phyloP scores from a whole-genome alignment of 345 rosid genomes.

The Populus pruinosa region DNA sequence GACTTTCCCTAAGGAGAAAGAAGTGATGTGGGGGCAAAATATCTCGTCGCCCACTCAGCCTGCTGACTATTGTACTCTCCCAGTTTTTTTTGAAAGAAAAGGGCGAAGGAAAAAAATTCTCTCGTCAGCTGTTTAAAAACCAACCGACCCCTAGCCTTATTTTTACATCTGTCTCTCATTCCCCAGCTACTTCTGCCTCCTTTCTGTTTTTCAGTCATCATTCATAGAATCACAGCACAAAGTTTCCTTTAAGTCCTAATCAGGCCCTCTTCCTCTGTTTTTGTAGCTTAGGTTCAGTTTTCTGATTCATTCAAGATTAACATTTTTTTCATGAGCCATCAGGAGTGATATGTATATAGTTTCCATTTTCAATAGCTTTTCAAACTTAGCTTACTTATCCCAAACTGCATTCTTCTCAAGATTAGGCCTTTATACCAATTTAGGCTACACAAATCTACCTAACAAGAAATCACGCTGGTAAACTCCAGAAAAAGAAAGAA shows the following conservation, averaged over 20 bases:
- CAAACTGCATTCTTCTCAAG: background rate
- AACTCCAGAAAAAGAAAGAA: background rate
- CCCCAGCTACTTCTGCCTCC: background rate
- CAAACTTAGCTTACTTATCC: background rate
- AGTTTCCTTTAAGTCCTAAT: background rate
- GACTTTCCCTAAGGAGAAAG: slow-evolving; percentile 19
- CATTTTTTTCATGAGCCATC: too few species aligned
- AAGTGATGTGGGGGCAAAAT: background rate
- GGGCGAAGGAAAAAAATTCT: background rate
- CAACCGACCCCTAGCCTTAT: background rate
- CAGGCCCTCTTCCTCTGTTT: background rate
- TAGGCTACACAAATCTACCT: background rate
- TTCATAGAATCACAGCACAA: too few species aligned
- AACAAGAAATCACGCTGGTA: background rate
- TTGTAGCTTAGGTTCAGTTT: background rate
- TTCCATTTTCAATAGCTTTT: background rate
- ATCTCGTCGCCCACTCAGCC: background rate
- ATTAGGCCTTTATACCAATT: background rate
- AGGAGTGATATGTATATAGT: background rate
- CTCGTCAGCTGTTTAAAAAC: background rate
- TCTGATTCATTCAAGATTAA: background rate
- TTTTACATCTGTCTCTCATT: background rate
- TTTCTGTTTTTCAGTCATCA: background rate
- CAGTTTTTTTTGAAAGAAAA: background rate
- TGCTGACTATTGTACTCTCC: background rate